These are phyloP conservation scores for Orbilia ellipsospora DNA, from an alignment of 2,329 filamentous ascomycete genomes.

Conservation along the genomic window DNA sequence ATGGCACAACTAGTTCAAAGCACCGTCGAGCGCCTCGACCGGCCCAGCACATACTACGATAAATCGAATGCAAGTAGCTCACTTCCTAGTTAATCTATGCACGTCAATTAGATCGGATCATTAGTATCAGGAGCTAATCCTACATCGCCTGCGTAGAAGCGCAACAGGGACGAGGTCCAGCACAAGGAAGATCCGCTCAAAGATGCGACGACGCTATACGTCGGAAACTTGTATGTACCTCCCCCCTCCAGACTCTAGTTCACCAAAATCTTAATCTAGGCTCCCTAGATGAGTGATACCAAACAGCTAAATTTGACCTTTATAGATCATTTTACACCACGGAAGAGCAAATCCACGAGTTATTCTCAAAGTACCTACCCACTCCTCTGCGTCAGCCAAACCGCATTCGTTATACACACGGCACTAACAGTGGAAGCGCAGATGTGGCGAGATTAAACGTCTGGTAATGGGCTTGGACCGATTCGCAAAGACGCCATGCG, in stretches of 20 bases:
- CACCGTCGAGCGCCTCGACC: conserved; percentile 92
- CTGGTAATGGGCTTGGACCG: conserved; percentile 97
- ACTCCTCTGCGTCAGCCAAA: conserved; percentile 49
- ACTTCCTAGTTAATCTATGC: neutral
- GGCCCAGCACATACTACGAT: conserved; percentile 91
- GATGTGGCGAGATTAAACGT: conserved; percentile 94
- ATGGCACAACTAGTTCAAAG: conserved; percentile 61
- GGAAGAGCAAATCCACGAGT: conserved; percentile 97
- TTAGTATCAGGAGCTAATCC: conserved; percentile 49
- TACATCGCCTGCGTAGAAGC: conserved; percentile 12
- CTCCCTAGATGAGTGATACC: neutral
- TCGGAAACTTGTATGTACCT: conserved; percentile 87
- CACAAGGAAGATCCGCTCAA: conserved; percentile 78
- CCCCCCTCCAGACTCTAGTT: neutral
- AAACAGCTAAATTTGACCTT: conserved; percentile 46
- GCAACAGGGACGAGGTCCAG: conserved; percentile 60
- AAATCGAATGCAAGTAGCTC: conserved; percentile 72
- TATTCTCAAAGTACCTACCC: conserved; percentile 79
- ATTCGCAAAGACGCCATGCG: conserved; percentile 96
- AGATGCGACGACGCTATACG: conserved; percentile 93
- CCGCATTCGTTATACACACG: neutral
- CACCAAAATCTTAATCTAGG: conserved; percentile 14
- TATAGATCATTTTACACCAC: conserved; percentile 93
- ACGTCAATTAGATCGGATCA: conserved; percentile 60
- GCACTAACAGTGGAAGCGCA: conserved; percentile 59